phyloP scores from a whole-genome alignment of 192 early-diverging fungal genomes.

The Linnemannia zychae region DNA sequence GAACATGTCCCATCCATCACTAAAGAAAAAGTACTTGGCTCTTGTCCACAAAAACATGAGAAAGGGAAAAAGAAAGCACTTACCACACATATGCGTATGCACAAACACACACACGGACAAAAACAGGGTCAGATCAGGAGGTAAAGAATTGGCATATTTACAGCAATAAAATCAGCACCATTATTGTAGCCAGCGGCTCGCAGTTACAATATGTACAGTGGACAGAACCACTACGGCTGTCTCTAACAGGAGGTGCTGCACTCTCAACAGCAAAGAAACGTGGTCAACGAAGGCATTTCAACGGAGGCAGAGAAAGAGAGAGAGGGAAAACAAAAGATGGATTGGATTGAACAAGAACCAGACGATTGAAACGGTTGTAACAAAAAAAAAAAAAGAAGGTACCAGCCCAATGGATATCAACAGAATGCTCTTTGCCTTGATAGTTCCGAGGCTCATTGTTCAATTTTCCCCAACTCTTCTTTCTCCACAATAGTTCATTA shows the following conservation, averaged over 20 bases:
- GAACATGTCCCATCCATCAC: background rate
- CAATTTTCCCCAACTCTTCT: conserved; percentile 1
- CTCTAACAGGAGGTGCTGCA: background rate
- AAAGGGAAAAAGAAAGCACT: background rate
- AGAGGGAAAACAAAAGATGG: background rate
- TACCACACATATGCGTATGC: background rate
- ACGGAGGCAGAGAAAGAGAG: background rate
- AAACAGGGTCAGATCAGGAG: background rate
- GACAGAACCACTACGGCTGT: background rate
- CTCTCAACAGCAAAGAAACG: background rate
- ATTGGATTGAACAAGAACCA: background rate
- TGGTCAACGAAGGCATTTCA: background rate
- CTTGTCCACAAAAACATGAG: background rate
- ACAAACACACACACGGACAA: background rate
- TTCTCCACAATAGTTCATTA: conserved; percentile 1
- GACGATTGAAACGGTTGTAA: background rate
- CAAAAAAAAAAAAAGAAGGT: background rate
- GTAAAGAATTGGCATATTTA: background rate
- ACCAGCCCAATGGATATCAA: background rate
- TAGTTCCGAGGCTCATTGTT: background rate
- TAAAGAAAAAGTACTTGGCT: background rate
- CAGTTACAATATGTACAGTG: background rate
- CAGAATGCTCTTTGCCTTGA: background rate
- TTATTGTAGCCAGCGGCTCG: too few relatives aligned
- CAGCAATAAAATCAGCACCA: background rate